Conservation (phyloP, 345 rosid species). For the Dipteronia sinensis region DNA sequence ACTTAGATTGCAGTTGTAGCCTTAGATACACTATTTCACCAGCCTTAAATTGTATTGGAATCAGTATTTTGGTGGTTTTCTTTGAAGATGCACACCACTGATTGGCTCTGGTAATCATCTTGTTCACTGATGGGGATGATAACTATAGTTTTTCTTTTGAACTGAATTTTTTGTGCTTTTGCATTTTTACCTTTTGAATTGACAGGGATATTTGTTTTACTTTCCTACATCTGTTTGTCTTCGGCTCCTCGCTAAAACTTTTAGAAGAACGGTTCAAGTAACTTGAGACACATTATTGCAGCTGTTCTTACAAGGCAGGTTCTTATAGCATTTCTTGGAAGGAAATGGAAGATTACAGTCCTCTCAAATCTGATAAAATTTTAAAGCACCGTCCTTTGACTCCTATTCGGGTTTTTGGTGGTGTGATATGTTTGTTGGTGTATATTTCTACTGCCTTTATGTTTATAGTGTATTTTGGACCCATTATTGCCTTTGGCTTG, state of each 20-base stretch:
- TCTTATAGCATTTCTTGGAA: slow-evolving; percentile 23
- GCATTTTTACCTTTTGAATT: neutral
- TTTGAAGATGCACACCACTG: neutral
- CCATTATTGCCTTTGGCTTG: slow-evolving; percentile 41
- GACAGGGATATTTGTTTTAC: slow-evolving; percentile 2
- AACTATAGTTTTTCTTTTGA: neutral
- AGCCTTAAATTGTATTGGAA: neutral
- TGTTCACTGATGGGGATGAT: slow-evolving; percentile 7
- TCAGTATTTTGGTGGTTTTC: neutral
- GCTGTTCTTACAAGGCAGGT: slow-evolving; percentile 22
- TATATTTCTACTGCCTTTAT: slow-evolving; percentile 68
- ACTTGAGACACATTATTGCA: slow-evolving; percentile 41
- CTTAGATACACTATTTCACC: neutral
- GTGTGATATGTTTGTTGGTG: slow-evolving; percentile 60
- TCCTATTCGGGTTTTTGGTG: slow-evolving; percentile 61
- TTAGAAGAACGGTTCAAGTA: slow-evolving; percentile 15
- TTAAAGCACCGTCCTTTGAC: slow-evolving; percentile 62
- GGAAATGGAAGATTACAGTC: slow-evolving; percentile 50
- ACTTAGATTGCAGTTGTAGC: neutral
- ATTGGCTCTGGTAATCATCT: neutral
- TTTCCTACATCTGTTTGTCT: neutral
- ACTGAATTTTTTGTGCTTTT: neutral
- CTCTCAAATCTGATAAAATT: slow-evolving; percentile 39
- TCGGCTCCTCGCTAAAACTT: neutral
- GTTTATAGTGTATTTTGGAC: slow-evolving; percentile 65